Evolutionary conservation across 1,284 basidiomycete genomes (phyloP).

Genomic region (Boletus sp.): DNA sequence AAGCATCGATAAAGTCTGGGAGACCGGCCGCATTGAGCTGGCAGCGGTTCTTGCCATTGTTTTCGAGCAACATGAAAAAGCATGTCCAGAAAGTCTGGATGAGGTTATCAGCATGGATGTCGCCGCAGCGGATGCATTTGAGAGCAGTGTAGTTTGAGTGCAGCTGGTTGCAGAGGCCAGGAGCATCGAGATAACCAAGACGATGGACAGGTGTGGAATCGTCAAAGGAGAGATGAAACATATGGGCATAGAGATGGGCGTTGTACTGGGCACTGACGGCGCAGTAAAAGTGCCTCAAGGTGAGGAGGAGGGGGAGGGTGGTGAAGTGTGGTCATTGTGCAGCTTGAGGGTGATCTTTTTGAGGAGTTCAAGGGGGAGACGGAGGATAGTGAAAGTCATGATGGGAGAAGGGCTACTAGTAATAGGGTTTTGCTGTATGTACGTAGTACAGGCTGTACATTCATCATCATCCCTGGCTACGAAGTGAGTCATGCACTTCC

Average conservation of each 20-base stretch:
- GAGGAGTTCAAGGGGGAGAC: slow-evolving; percentile 63
- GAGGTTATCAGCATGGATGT: slow-evolving; percentile 47
- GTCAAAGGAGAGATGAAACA: slow-evolving; percentile 71
- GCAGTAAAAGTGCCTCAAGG: slow-evolving; percentile 49
- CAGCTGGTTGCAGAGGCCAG: slow-evolving; percentile 50
- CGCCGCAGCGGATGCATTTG: slow-evolving; percentile 43
- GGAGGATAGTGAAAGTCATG: slow-evolving; percentile 32
- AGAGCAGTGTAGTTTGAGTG: slow-evolving; percentile 47
- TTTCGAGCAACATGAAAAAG: slow-evolving; percentile 72
- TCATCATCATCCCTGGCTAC: too few species aligned
- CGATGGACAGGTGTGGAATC: slow-evolving; percentile 53
- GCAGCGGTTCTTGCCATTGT: slow-evolving; percentile 71
- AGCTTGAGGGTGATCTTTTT: slow-evolving; percentile 57
- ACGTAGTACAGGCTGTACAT: too few species aligned
- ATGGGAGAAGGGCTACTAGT: too few species aligned
- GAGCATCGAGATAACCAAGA: slow-evolving; percentile 46
- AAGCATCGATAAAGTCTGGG: slow-evolving; percentile 49
- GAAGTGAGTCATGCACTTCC: too few species aligned
- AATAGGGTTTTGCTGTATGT: too few species aligned
- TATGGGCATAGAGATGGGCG: slow-evolving; percentile 55
- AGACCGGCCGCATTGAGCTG: slow-evolving; percentile 62
- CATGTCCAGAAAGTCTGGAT: slow-evolving; percentile 50
- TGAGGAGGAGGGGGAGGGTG: slow-evolving; percentile 55
- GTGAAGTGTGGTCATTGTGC: slow-evolving; percentile 44
- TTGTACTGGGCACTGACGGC: slow-evolving; percentile 44